Base-by-base conservation (phyloP, 2,329 filamentous ascomycete genomes). In the Penicillium thymicola region DNA sequence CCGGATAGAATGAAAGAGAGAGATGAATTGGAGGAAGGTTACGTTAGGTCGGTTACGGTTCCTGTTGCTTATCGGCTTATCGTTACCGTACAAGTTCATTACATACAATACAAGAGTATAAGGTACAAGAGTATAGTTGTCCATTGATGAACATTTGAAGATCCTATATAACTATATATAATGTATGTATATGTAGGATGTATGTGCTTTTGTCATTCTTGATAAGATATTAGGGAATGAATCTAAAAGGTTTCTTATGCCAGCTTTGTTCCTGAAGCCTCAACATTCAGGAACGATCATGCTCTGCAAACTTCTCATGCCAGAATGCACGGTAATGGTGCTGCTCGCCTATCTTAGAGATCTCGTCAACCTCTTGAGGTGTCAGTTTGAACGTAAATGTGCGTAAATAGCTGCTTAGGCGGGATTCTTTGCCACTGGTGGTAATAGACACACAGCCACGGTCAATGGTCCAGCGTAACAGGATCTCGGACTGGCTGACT, bases 381-480 rank as follows among this genome's bases (percentile, higher is more conserved):
- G 81, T 86, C 59, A 87, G 67, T 60, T 81, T 81, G 70, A 87
- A 87, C 0, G 79, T 81, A 61, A 82, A 73, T 2, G 75, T 75
- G 23, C 81, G 73, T 59, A 86, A 65, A 63, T 86, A 86, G 64
- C 85, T 81, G 55, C 75, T 81, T 67, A 87, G 61, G 16, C 84
- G 75, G 59, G 82, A 78, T 70, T 86, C 84, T 66, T 86, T 87
- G 47, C 77, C 73, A 55, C 80, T 84, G 3, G 85, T 87, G 6
- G 84, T 86, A 56, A 88, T 79, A 0, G 81, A 72, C 16, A 86
- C 78, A 55, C 82, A 70, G 25, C 83, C 83, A 64, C 84, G 82
- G 61, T 87, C 84, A 49, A 87, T 78, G 47, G 79, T 81, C 83
- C 84, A 88, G 50, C 85, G 73, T 53, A 87, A 65, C 49, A 78